phyloP scores from a whole-genome alignment of 148 eudicot species.

The Pharnaceum exiguum region DNA sequence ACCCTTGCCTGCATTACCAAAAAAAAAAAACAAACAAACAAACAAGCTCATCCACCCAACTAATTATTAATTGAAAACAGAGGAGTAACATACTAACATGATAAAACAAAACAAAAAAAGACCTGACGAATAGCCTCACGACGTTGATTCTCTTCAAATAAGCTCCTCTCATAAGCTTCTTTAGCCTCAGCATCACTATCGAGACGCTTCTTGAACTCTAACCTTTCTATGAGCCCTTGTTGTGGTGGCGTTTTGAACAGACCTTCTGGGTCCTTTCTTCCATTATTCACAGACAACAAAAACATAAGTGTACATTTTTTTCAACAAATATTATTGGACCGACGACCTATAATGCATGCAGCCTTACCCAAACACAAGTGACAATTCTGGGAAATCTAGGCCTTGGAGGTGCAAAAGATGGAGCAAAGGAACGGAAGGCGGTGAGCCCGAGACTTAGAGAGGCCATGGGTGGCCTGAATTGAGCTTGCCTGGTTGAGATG shows the following conservation, averaged over 20 bases:
- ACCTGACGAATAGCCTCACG: conserved; percentile 65
- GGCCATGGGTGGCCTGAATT: conserved; percentile 28
- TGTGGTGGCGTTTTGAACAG: conserved; percentile 50
- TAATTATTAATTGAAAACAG: background rate
- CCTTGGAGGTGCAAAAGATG: conserved; percentile 4
- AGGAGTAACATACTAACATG: background rate
- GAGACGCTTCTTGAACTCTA: conserved; percentile 53
- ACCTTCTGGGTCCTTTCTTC: conserved; percentile 91
- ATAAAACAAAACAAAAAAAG: background rate
- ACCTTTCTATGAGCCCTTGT: conserved; percentile 60
- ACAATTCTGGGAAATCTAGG: conserved; percentile 54
- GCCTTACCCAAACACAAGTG: conserved; percentile 72
- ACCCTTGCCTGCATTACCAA: conserved; percentile 52
- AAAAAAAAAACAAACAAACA: conserved; percentile 6
- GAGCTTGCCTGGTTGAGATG: background rate
- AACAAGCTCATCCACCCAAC: background rate
- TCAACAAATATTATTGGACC: no score
- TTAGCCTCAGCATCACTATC: conserved; percentile 72
- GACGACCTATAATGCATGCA: no score
- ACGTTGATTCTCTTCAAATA: conserved; percentile 67
- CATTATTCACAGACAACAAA: conserved; percentile 1
- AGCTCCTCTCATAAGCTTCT: conserved; percentile 67
- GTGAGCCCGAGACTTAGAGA: conserved; percentile 29
- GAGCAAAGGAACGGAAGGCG: conserved; percentile 11
- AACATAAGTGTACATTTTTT: no score